Percentiles rank a stretch among this genome's conserved stretches.
Evolutionary conservation across 495 filamentous ascomycete species (phyloP).

Genomic region (Aspergillus heteromorphus): DNA sequence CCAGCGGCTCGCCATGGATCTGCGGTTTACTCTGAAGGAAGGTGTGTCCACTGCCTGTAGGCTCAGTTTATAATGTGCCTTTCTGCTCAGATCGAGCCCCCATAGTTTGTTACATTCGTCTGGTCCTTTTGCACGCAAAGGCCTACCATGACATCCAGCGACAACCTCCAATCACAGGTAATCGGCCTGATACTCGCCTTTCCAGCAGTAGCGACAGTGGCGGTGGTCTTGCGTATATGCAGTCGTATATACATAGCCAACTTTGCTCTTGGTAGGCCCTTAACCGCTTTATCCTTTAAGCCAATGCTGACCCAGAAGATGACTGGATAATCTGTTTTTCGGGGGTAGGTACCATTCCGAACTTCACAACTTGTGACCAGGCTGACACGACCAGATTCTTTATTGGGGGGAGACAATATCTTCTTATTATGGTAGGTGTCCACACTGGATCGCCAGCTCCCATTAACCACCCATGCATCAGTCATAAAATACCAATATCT

Average conservation of each 20-base stretch:
- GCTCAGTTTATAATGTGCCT: not conserved
- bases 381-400: constrained; percentile 9
- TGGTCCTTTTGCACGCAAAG: too few relatives aligned
- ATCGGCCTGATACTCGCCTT: constrained; percentile 40
- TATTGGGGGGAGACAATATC: constrained; percentile 18
- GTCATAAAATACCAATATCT: constrained; percentile 46
- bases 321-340: constrained; percentile 12
- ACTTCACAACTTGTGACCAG: not conserved
- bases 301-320: constrained; percentile 5
- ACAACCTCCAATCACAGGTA: constrained; percentile 31
- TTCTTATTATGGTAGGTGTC: constrained; percentile 10
- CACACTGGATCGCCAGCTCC: not conserved
- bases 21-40: not conserved
- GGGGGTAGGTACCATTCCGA: constrained; percentile 4
- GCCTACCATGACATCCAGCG: not conserved
- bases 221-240: constrained; percentile 33
- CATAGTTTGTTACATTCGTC: too few relatives aligned
- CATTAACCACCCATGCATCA: not conserved
- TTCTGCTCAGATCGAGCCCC: not conserved
- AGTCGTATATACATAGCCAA: constrained; percentile 38
- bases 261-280: constrained; percentile 27
- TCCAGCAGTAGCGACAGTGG: constrained; percentile 32
- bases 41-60: not conserved
- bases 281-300: not conserved
- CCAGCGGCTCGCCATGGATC: not conserved